phyloP scores from a whole-genome alignment of 2,329 filamentous ascomycete genomes.

The Penicillium capsulatum region DNA sequence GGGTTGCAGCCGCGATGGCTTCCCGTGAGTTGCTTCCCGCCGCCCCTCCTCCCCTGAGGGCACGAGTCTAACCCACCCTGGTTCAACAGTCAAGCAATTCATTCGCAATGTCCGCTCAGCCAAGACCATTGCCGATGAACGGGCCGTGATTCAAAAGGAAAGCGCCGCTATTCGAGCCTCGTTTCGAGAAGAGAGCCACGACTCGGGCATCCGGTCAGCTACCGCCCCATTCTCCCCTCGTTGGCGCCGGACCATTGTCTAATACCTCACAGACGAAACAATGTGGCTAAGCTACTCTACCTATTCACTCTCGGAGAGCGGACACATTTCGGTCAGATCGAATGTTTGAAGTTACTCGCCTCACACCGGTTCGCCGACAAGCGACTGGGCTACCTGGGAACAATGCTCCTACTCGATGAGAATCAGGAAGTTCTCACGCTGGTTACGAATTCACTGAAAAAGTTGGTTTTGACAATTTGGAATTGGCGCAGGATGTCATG shows the following conservation, averaged over 20 bases:
- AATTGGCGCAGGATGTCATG: slow-evolving; percentile 1
- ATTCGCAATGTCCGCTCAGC: slow-evolving; percentile 98
- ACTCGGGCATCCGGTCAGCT: slow-evolving; percentile 79
- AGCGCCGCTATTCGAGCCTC: slow-evolving; percentile 96
- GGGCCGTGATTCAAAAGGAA: slow-evolving; percentile 97
- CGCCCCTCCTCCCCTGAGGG: slow-evolving; percentile 27
- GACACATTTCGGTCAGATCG: slow-evolving; percentile 98
- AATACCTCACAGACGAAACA: slow-evolving; percentile 70
- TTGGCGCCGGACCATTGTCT: slow-evolving; percentile 13
- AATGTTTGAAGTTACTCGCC: slow-evolving; percentile 94
- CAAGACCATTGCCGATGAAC: slow-evolving; percentile 98
- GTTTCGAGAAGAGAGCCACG: slow-evolving; percentile 93
- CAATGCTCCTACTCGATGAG: slow-evolving; percentile 92
- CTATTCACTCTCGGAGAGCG: slow-evolving; percentile 96
- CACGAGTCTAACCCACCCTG: slow-evolving; percentile 12
- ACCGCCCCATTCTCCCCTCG: slow-evolving; percentile 4
- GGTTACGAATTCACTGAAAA: slow-evolving; percentile 96
- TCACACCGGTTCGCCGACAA: slow-evolving; percentile 98
- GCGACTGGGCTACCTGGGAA: slow-evolving; percentile 88
- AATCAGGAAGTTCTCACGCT: slow-evolving; percentile 97
- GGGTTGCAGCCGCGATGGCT: slow-evolving; percentile 55
- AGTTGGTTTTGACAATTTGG: slow-evolving; percentile 53
- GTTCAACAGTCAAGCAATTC: slow-evolving; percentile 85
- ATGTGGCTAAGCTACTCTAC: slow-evolving; percentile 96
- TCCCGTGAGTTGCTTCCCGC: slow-evolving; percentile 47